phyloP scores from a whole-genome alignment of 139 green algal species.

The Limnomonas spitsbergensis region DNA sequence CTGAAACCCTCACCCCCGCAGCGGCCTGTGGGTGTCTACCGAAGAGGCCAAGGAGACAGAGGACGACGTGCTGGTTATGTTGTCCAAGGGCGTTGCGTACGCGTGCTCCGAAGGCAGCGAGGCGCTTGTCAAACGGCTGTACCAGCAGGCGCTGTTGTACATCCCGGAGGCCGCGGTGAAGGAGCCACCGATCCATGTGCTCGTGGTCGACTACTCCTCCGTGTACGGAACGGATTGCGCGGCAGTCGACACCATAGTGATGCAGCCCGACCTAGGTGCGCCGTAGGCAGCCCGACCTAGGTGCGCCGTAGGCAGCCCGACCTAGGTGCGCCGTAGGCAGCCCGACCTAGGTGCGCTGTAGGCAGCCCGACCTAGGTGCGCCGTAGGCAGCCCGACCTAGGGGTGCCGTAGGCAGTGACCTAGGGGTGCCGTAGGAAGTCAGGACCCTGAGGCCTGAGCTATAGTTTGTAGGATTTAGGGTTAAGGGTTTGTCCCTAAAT shows the following conservation, averaged over 20 bases:
- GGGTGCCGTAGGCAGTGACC: no score
- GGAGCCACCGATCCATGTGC: conserved; percentile 38
- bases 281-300: no score
- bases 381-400: no score
- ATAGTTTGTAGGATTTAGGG: no score
- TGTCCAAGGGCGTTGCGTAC: conserved; percentile 48
- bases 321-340: no score
- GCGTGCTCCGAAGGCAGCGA: conserved; percentile 20
- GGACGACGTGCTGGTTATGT: conserved; percentile 52
- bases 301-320: no score
- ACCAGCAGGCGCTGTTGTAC: conserved; percentile 39
- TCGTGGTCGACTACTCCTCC: conserved; percentile 54
- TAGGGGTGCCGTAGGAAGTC: no score
- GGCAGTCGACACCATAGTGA: conserved; percentile 48
- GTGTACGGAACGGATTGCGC: conserved; percentile 55
- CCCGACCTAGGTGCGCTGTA: no score
- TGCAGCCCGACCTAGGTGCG: conserved; percentile 39
- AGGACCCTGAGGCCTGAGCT: no score
- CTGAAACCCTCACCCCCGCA: conserved; percentile 1
- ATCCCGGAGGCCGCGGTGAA: conserved; percentile 35
- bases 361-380: no score
- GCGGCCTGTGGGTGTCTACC: conserved; percentile 25
- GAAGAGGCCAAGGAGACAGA: conserved; percentile 44
- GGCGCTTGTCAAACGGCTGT: conserved; percentile 39
- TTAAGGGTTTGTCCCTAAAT: no score